Evolutionary conservation across 2,329 filamentous ascomycete genomes (phyloP).

Genomic region (Lasiodiplodia sp.): DNA sequence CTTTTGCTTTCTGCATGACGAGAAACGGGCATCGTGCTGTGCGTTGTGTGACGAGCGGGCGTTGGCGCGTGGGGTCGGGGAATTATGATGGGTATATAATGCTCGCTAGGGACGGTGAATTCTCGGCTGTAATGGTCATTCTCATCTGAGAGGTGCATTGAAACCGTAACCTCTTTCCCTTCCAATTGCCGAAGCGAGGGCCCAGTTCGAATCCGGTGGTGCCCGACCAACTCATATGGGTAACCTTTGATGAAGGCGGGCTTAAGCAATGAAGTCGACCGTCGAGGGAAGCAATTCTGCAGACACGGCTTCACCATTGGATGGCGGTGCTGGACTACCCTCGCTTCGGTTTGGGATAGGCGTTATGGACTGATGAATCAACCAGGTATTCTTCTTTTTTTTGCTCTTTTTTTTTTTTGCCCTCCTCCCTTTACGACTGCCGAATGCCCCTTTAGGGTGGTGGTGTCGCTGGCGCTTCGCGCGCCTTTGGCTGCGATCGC

Average conservation of each 20-base stretch:
- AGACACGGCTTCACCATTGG: conserved; percentile 51
- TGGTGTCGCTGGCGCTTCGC: conserved; percentile 27
- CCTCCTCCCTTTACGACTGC: background rate
- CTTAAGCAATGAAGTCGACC: conserved; percentile 53
- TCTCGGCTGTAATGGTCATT: conserved; percentile 31
- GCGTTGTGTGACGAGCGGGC: background rate
- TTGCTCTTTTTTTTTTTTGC: background rate
- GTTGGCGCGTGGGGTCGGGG: background rate
- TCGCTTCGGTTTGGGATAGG: conserved; percentile 44
- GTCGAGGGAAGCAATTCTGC: conserved; percentile 54
- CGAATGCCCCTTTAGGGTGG: conserved; percentile 33
- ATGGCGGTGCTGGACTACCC: conserved; percentile 52
- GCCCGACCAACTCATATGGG: conserved; percentile 48
- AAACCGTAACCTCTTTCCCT: conserved; percentile 30
- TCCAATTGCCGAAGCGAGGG: conserved; percentile 35
- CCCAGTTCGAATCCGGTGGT: conserved; percentile 53
- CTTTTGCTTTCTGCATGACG: conserved; percentile 8
- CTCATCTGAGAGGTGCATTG: conserved; percentile 31
- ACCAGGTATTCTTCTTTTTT: conserved; percentile 36
- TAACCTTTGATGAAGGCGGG: conserved; percentile 50
- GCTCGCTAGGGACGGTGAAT: background rate
- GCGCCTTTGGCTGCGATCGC: background rate
- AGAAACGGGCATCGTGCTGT: conserved; percentile 11
- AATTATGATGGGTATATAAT: background rate
- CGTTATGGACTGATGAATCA: conserved; percentile 46